Percentiles rank a stretch among this genome's conserved stretches.
These are phyloP conservation scores for Penicillium sclerotigenum DNA, from an alignment of 2,329 filamentous ascomycete genomes.

Conservation along the genomic window DNA sequence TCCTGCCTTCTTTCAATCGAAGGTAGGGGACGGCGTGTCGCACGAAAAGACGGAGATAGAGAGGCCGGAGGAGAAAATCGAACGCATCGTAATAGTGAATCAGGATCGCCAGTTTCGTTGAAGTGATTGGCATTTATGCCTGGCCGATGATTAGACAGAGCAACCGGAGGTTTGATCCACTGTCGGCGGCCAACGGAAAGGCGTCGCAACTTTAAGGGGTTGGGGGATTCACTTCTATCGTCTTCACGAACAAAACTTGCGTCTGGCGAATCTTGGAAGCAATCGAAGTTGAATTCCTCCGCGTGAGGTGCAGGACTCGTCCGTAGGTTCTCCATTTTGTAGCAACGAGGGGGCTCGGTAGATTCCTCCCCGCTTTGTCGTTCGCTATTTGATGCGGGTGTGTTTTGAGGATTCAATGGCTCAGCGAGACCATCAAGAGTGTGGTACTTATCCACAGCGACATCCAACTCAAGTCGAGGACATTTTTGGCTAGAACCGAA, in stretches of 20 bases:
- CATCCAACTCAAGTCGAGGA: constrained; percentile 21
- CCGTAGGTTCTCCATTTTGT: constrained; percentile 6
- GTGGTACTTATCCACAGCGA: constrained; percentile 18
- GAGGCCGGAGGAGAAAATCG: constrained; percentile 10
- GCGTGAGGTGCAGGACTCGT: constrained; percentile 5
- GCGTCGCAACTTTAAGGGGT: constrained; percentile 1
- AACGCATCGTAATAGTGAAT: constrained; percentile 8
- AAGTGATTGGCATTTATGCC: neutral
- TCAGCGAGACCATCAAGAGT: constrained; percentile 16
- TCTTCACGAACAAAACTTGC: neutral
- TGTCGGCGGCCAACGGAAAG: neutral
- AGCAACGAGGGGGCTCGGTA: neutral
- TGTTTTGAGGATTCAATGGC: constrained; percentile 18
- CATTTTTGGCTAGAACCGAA: neutral
- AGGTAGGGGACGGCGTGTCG: constrained; percentile 1
- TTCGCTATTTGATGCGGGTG: constrained; percentile 16
- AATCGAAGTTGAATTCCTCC: constrained; percentile 9
- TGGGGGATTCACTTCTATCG: neutral
- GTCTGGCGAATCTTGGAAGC: constrained; percentile 12
- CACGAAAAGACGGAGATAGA: neutral
- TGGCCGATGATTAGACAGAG: neutral
- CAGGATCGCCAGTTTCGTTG: neutral
- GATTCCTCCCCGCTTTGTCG: constrained; percentile 2
- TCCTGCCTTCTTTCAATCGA: constrained; percentile 18
- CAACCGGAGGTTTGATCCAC: neutral